Evolutionary conservation across 23 red algal species (phyloP).

Genomic region (Gracilaria domingensis): DNA sequence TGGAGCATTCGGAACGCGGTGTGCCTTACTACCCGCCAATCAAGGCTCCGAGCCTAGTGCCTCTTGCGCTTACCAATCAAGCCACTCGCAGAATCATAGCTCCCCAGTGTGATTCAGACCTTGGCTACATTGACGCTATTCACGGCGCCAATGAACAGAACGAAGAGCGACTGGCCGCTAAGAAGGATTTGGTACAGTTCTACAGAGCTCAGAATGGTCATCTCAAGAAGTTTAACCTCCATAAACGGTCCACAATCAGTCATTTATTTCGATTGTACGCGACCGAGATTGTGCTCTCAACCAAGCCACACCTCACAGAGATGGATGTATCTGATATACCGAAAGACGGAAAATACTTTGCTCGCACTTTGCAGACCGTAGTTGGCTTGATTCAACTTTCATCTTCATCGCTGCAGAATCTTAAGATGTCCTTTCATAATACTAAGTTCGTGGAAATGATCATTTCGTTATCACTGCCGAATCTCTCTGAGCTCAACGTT

Average conservation of each 20-base stretch:
- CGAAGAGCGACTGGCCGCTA: background rate
- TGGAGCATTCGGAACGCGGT: background rate
- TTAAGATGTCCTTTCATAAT: background rate
- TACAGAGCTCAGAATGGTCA: conserved; percentile 12
- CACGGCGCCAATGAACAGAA: background rate
- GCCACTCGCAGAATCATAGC: background rate
- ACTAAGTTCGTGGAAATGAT: background rate
- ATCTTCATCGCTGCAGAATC: background rate
- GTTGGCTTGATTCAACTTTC: background rate
- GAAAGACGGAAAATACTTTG: background rate
- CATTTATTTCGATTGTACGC: background rate
- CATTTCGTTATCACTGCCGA: background rate
- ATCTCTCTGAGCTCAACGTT: background rate
- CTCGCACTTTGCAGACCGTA: background rate
- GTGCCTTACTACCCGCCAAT: conserved; percentile 21
- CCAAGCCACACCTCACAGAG: conserved; percentile 1
- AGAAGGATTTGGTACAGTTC: conserved; percentile 12
- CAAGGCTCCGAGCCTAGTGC: background rate
- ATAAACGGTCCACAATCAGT: background rate
- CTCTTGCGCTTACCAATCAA: background rate
- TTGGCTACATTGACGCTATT: background rate
- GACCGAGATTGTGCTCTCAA: background rate
- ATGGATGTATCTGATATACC: background rate
- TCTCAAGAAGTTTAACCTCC: background rate
- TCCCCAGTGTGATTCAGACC: conserved; percentile 1